Evolutionary conservation across 2,329 filamentous ascomycete species (phyloP).

Genomic region (Trichocomaceae sp.): DNA sequence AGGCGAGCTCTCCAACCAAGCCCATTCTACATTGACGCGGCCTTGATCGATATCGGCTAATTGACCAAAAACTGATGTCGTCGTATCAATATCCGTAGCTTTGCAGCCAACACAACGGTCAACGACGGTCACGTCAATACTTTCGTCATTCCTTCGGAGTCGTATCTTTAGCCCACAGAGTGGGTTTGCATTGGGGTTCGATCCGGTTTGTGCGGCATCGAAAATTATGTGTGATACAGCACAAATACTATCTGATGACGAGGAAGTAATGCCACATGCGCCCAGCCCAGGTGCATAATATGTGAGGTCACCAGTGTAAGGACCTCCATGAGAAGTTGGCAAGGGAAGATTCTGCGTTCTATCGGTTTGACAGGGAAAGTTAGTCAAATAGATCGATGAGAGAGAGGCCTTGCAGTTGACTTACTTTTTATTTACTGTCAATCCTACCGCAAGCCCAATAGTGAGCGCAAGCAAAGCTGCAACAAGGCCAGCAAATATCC

Average conservation of each 20-base stretch:
- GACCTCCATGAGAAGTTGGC: slow-evolving; percentile 43
- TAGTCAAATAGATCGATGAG: neutral
- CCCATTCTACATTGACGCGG: slow-evolving; percentile 45
- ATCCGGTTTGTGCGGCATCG: slow-evolving; percentile 49
- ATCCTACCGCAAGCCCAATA: slow-evolving; percentile 29
- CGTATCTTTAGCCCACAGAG: slow-evolving; percentile 63
- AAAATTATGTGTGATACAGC: slow-evolving; percentile 63
- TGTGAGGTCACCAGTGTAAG: slow-evolving; percentile 59
- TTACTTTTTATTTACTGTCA: slow-evolving; percentile 19
- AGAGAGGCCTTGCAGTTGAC: neutral
- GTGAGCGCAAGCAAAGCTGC: slow-evolving; percentile 26
- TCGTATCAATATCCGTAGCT: slow-evolving; percentile 47
- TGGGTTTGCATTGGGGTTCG: slow-evolving; percentile 58
- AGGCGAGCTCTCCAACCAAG: slow-evolving; percentile 42
- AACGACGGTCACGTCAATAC: slow-evolving; percentile 58
- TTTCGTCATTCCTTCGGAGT: slow-evolving; percentile 48
- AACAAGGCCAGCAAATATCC: slow-evolving; percentile 6
- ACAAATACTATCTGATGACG: slow-evolving; percentile 53
- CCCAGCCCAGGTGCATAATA: slow-evolving; percentile 63
- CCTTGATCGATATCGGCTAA: slow-evolving; percentile 43
- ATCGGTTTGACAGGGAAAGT: neutral
- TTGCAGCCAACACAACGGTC: slow-evolving; percentile 56
- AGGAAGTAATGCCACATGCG: slow-evolving; percentile 58
- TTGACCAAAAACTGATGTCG: slow-evolving; percentile 42
- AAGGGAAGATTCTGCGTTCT: slow-evolving; percentile 42